Percentiles rank a stretch among this genome's conserved stretches.
Conservation (phyloP, 257 asterid genomes). For the Capsicum baccatum region DNA sequence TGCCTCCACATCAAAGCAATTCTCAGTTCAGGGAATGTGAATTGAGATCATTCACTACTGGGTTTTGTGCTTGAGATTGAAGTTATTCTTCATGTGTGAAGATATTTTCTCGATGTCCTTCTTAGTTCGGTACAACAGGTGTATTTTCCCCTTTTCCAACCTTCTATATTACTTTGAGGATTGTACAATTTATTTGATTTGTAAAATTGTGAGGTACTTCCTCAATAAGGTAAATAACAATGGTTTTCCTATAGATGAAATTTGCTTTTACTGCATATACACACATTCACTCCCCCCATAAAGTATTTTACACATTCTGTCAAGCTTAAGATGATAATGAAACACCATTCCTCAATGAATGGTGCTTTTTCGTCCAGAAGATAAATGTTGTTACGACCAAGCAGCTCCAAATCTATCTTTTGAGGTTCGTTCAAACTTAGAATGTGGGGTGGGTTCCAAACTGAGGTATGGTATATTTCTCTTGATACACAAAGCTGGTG, state of each 20-base stretch:
- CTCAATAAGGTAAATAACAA: slow-evolving; percentile 21
- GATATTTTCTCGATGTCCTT: slow-evolving; percentile 61
- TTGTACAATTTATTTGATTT: slow-evolving; percentile 15
- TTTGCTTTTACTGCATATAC: neutral
- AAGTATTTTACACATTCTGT: neutral
- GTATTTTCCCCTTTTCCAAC: neutral
- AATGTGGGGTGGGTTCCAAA: neutral
- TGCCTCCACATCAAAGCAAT: slow-evolving; percentile 43
- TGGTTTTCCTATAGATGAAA: neutral
- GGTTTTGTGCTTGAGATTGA: slow-evolving; percentile 16
- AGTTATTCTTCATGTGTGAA: slow-evolving; percentile 25
- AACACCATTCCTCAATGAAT: neutral
- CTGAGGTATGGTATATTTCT: neutral
- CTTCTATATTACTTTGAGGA: slow-evolving; percentile 7
- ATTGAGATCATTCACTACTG: neutral
- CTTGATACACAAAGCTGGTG: neutral
- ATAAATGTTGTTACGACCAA: neutral
- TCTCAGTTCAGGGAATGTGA: slow-evolving; percentile 62
- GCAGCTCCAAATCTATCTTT: neutral
- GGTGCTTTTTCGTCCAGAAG: neutral
- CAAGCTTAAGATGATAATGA: neutral
- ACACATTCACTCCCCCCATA: neutral
- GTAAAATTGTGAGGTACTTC: slow-evolving; percentile 21
- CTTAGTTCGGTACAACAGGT: neutral
- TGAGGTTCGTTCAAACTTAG: neutral